phyloP scores from a whole-genome alignment of 257 asterid species.

The Nicotiana noctiflora region DNA sequence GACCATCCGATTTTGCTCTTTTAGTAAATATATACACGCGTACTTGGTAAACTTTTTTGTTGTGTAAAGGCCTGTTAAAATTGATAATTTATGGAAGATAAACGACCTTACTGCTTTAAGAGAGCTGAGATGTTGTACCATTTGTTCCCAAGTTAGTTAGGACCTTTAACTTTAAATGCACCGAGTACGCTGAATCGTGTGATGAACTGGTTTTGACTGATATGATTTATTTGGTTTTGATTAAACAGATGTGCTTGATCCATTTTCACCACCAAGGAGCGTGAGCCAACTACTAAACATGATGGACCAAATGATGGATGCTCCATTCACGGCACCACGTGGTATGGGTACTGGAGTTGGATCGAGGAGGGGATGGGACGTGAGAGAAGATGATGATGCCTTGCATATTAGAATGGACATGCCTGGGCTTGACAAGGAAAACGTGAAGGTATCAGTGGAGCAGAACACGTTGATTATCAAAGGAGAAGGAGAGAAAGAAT shows the following conservation, averaged over 20 bases:
- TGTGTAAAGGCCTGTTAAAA: no score
- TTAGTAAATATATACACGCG: no score
- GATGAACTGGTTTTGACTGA: neutral
- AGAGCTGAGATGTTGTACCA: no score
- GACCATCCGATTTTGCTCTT: no score
- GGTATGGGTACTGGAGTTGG: neutral
- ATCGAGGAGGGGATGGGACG: slow-evolving; percentile 30
- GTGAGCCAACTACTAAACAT: slow-evolving; percentile 59
- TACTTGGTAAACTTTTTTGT: no score
- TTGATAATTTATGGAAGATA: no score
- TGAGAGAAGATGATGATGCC: slow-evolving; percentile 26
- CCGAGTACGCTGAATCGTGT: no score
- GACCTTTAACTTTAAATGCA: no score
- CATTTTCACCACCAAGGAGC: slow-evolving; percentile 53
- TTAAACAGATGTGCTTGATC: slow-evolving; percentile 46
- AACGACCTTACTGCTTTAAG: no score
- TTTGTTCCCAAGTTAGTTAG: no score
- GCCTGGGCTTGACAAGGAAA: slow-evolving; percentile 43
- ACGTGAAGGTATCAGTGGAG: slow-evolving; percentile 34
- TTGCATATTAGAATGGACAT: slow-evolving; percentile 31
- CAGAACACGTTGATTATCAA: slow-evolving; percentile 28
- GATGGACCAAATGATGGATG: slow-evolving; percentile 57
- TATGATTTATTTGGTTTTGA: neutral
- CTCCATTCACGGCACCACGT: slow-evolving; percentile 11
- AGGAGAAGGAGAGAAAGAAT: slow-evolving; percentile 29